Base-by-base conservation (phyloP, 78 protist species). In the Paratrimastix pyriformis region DNA sequence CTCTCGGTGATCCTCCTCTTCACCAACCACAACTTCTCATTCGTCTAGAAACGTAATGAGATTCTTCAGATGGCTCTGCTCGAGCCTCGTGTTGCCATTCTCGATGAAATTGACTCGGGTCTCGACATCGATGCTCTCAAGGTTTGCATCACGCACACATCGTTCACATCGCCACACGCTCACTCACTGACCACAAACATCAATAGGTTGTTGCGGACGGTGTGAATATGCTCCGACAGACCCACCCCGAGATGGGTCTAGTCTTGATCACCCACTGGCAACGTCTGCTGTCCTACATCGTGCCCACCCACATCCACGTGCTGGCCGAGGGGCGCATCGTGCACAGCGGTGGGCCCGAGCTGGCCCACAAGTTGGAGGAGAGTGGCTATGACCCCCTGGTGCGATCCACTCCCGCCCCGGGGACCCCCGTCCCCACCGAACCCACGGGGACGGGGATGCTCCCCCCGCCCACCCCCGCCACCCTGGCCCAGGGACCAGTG, bases 71-170 rank as follows among this genome's bases (percentile, higher is more conserved):
- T 74, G 72, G 45, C 32, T 13, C 69, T 74, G 24, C 78, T 74
- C 33, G 78, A 74, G 38, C 78, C 78, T 2, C 3, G 1, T 26
- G 48, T 74, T 9, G 65, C 72, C 4, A 54, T 74, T 44, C 48
- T 74, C 44, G 77, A 72, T 37, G 76, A 72, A 35, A 58, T 58
- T 32, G 78, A 74, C 46, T 74, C 78, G 0, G 78, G 78, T 6
- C 69, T 74, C 26, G 78, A 74, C 54, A 74, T 74, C 15, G 78
- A 74, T 32, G 78, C 78, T 35, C 69, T 74, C 60, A n/a, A n/a
- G n/a, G n/a, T n/a, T n/a, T n/a, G n/a, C n/a, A n/a, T n/a, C n/a
- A n/a, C n/a, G n/a, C n/a, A n/a, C n/a, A n/a, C n/a, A n/a, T n/a
- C n/a, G n/a, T n/a, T n/a, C n/a, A n/a, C n/a, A n/a, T n/a, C n/a